A percentile compares a stretch with the other conserved stretches of the same genome.
Conservation (phyloP, 1,284 basidiomycete species). For the Ceratobasidium theobromae region DNA sequence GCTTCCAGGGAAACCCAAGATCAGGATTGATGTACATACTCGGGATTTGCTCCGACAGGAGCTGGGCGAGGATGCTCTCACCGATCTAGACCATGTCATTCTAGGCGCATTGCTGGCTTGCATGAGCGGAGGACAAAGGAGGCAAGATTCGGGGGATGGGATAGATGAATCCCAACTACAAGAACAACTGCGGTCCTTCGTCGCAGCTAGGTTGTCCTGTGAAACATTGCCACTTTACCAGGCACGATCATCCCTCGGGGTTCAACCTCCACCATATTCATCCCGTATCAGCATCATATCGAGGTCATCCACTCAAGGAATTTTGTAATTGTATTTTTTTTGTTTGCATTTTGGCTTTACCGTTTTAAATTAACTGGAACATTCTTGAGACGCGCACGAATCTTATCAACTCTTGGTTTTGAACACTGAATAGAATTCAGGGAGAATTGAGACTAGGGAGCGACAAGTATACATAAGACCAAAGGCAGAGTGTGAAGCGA, state of each 20-base stretch:
- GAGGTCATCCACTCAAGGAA: not conserved
- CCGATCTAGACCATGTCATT: constrained; percentile 20
- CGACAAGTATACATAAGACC: not conserved
- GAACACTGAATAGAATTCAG: no score
- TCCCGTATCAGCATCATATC: not conserved
- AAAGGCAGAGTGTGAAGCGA: not conserved
- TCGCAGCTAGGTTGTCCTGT: not conserved
- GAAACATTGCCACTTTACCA: not conserved
- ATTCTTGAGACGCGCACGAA: no score
- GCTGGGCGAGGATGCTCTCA: not conserved
- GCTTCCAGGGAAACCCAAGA: not conserved
- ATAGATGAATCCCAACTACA: not conserved
- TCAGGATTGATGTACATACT: not conserved
- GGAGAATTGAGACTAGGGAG: no score
- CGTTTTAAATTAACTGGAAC: no score
- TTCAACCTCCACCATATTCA: not conserved
- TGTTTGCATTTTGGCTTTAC: no score
- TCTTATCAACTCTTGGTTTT: no score
- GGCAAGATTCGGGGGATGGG: not conserved
- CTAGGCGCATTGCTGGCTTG: not conserved
- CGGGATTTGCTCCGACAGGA: not conserved
- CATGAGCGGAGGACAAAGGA: not conserved
- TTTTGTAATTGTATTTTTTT: no score
- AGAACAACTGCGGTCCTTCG: not conserved
- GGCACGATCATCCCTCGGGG: not conserved